phyloP scores from a whole-genome alignment of 2,329 filamentous ascomycete genomes.

The Lecanicillium sp. region DNA sequence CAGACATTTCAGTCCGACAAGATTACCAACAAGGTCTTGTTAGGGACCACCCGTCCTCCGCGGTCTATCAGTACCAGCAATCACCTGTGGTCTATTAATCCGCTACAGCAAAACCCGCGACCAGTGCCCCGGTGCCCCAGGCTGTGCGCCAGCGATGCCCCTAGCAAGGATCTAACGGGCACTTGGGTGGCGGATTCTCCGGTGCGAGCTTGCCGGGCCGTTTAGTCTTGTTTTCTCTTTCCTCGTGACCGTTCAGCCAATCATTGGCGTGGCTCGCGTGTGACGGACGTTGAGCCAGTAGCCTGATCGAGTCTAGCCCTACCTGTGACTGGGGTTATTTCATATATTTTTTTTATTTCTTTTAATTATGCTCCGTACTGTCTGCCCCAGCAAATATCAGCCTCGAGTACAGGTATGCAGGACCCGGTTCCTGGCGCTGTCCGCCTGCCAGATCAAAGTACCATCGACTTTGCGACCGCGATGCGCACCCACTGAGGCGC shows the following conservation, averaged over 20 bases:
- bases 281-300: background rate
- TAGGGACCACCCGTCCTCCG: too few species aligned
- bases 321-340: background rate
- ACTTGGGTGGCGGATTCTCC: constrained; percentile 2
- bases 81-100: too few species aligned
- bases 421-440: background rate
- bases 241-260: background rate
- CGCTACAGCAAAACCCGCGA: too few species aligned
- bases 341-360: background rate
- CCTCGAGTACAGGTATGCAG: constrained; percentile 3
- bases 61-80: too few species aligned
- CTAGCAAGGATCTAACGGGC: constrained; percentile 5
- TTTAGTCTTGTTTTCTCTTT: constrained; percentile 10
- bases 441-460: background rate
- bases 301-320: background rate
- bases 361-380: too few species aligned
- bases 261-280: too few species aligned
- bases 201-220: constrained; percentile 1
- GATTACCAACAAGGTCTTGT: too few species aligned
- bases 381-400: too few species aligned
- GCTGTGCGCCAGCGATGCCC: too few species aligned
- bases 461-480: background rate
- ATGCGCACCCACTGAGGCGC: too few species aligned
- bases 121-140: too few species aligned
- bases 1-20: too few species aligned